Conservation (phyloP, 306 rosid genomes). For the Ammopiptanthus mongolicus region DNA sequence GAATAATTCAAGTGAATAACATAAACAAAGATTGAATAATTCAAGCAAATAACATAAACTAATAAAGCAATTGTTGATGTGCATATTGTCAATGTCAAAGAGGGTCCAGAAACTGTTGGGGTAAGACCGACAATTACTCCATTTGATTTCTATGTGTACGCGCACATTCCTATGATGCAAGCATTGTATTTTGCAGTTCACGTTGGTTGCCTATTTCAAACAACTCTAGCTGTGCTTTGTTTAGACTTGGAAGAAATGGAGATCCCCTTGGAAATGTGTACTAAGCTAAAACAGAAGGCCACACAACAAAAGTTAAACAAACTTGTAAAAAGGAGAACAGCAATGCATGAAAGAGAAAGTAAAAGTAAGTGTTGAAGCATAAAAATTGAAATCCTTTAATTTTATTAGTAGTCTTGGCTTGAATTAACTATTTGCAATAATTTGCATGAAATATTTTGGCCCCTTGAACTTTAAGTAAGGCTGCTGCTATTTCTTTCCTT, state of each 20-base stretch:
- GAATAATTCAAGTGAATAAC: neutral
- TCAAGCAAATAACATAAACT: no score
- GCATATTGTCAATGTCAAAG: slow-evolving; percentile 31
- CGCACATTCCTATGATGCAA: slow-evolving; percentile 32
- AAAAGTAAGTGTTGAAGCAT: neutral
- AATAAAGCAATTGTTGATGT: slow-evolving; percentile 44
- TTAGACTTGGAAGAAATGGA: no score
- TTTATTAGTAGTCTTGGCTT: slow-evolving; percentile 32
- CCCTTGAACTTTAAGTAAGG: slow-evolving; percentile 33
- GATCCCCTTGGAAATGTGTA: slow-evolving; percentile 39
- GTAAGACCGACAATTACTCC: slow-evolving; percentile 25
- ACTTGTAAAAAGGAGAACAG: neutral
- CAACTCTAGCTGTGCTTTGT: slow-evolving; percentile 29
- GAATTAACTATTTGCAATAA: slow-evolving; percentile 33
- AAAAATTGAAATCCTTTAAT: slow-evolving; percentile 47
- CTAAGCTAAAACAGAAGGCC: neutral
- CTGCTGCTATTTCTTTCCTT: slow-evolving; percentile 36
- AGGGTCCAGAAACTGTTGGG: slow-evolving; percentile 35
- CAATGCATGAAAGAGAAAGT: neutral
- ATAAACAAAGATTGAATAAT: slow-evolving; percentile 25
- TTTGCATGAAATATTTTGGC: slow-evolving; percentile 43
- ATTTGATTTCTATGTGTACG: neutral
- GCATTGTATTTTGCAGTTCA: slow-evolving; percentile 30
- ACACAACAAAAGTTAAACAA: neutral
- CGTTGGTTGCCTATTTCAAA: slow-evolving; percentile 27